Evolutionary conservation across 371 early-diverging fungal genomes (phyloP), one percentile per base, ranked within the genome.

Genomic region (Lichtheimia hyalospora): DNA sequence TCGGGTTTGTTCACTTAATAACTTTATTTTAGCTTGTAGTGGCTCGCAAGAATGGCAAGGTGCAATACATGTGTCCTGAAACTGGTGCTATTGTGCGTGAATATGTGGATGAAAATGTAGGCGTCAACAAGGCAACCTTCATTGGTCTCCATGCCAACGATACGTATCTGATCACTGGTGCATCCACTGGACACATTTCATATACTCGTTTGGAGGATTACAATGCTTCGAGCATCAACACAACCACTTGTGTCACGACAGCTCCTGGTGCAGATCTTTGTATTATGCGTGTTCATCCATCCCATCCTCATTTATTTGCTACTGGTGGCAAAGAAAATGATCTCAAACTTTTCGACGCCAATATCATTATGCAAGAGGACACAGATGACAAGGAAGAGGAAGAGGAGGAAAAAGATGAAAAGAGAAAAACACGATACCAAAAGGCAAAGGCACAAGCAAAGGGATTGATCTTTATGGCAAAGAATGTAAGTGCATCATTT

Each of bases 281-380:
- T 24, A 56, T 74, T 13, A 89, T 94, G 87, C 84, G 88, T 28
- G 80, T 82, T 2, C 89, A 92, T 63, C 86, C 85, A 7, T 66
- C 67, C n/a, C 74, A 81, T 15, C 72, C 86, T 12, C 66, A 88
- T 57, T 60, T 93, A 7, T 83, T 96, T 64, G 94, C 92, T 0
- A 88, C 89, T 6, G 95, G 92, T 39, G 96, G 96, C 15, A 89
- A 91, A 39, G 92, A 94, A 58, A 85, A 87, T 48, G 95, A 96
- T 59, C 69, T 95, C 63, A 78, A 81, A 7, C 56, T 95, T 5
- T 94, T 92, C 84, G 91, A 95, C 60, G 66, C 89, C 10, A 75
- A 81, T 24, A 51, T 50, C 1, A 23, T 75, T 14, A 44, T 24
- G 23, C 16, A 25, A 39, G 25, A 34, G 23, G 46, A 54, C 40